Evolutionary conservation across 345 rosid genomes (phyloP).

Genomic region (Camelina sativa): DNA sequence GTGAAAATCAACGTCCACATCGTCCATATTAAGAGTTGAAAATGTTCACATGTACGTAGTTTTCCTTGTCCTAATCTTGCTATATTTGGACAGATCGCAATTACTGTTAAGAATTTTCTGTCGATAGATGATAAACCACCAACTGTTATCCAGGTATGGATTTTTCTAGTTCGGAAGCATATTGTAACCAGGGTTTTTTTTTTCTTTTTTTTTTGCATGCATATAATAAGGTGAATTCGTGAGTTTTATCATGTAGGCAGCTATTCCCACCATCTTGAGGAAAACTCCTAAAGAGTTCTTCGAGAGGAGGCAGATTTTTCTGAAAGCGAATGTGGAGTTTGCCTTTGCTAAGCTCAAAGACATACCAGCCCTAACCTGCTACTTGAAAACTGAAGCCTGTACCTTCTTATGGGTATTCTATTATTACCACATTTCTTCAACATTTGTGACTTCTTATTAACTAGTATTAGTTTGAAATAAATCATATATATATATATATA

Average conservation of each 20-base stretch:
- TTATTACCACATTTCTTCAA: too few species aligned
- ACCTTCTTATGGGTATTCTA: constrained; percentile 51
- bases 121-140: constrained; percentile 47
- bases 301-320: constrained; percentile 34
- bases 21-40: too few species aligned
- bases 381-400: constrained; percentile 60
- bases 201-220: too few species aligned
- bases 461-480: background rate
- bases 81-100: constrained; percentile 47
- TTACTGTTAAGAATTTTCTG: constrained; percentile 45
- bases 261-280: constrained; percentile 61
- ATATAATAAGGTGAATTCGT: background rate
- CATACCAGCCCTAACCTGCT: constrained; percentile 61
- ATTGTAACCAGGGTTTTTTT: too few species aligned
- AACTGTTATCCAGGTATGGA: constrained; percentile 50
- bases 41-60: too few species aligned
- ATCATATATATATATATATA: background rate
- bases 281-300: constrained; percentile 64
- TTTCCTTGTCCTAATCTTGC: background rate
- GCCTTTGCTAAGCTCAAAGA: constrained; percentile 49
- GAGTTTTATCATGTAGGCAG: constrained; percentile 50
- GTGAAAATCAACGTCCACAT: too few species aligned
- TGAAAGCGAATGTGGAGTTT: constrained; percentile 52
- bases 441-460: background rate
- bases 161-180: background rate